phyloP scores from a whole-genome alignment of 257 asterid species.

The Plantago major region DNA sequence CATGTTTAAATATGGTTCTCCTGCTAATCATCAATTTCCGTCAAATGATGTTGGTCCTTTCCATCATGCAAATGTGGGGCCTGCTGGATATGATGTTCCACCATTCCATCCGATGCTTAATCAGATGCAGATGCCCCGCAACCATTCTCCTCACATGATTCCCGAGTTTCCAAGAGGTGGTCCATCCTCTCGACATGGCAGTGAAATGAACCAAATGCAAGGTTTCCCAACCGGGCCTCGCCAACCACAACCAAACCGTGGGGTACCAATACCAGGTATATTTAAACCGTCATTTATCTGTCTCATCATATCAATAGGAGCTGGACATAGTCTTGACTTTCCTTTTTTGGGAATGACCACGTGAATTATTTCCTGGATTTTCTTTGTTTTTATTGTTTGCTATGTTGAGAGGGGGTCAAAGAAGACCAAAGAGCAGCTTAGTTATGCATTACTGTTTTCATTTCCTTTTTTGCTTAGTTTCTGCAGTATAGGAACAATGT shows the following conservation, averaged over 20 bases:
- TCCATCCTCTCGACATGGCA: constrained; percentile 48
- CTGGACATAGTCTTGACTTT: too few species aligned
- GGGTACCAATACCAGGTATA: constrained; percentile 63
- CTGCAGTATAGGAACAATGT: background rate
- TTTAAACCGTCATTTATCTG: constrained; percentile 4
- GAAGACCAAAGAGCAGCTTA: too few species aligned
- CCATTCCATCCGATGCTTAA: constrained; percentile 50
- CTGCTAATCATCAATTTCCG: constrained; percentile 46
- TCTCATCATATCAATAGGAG: too few species aligned
- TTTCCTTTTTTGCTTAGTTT: too few species aligned
- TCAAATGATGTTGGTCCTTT: constrained; percentile 46
- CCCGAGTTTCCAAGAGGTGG: constrained; percentile 47
- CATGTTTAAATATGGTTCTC: constrained; percentile 40
- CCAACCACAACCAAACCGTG: constrained; percentile 43
- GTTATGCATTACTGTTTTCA: too few species aligned
- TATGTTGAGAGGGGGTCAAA: too few species aligned
- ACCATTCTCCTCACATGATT: constrained; percentile 38
- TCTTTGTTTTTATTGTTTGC: too few species aligned
- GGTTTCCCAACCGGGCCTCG: constrained; percentile 53
- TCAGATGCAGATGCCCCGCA: constrained; percentile 64
- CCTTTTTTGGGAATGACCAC: background rate
- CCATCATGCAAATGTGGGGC: constrained; percentile 51
- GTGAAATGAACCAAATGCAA: constrained; percentile 50
- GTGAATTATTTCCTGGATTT: background rate
- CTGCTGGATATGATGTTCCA: constrained; percentile 54